Evolutionary conservation across 1,284 basidiomycete species (phyloP).

Genomic region (Cutaneotrichosporon dermatis): DNA sequence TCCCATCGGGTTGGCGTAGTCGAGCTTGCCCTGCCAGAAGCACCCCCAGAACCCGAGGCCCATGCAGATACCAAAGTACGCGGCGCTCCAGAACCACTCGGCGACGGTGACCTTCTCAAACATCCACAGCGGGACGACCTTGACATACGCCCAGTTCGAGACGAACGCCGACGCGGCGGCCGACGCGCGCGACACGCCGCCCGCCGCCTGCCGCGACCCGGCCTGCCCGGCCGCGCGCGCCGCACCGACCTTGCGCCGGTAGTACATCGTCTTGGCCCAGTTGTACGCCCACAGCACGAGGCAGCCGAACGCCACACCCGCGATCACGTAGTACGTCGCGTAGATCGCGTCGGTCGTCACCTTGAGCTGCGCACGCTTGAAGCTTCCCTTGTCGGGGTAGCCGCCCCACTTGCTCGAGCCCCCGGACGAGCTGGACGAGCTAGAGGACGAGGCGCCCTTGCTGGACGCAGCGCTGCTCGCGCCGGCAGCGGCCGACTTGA

Average conservation of each 20-base stretch:
- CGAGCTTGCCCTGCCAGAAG: constrained; percentile 7
- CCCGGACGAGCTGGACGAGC: background rate
- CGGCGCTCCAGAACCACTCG: constrained; percentile 18
- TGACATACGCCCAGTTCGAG: constrained; percentile 16
- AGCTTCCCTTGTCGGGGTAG: background rate
- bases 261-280: constrained; percentile 1
- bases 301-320: constrained; percentile 11
- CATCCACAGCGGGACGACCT: constrained; percentile 18
- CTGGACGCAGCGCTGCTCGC: background rate
- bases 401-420: background rate
- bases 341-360: constrained; percentile 4
- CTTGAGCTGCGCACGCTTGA: constrained; percentile 2
- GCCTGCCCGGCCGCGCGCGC: background rate
- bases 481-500: background rate
- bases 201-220: background rate
- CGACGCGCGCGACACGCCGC: background rate
- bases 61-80: constrained; percentile 18
- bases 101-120: constrained; percentile 7
- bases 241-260: constrained; percentile 2
- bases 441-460: no score
- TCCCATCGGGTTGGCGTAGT: constrained; percentile 10
- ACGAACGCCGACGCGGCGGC: constrained; percentile 1
- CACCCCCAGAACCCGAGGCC: constrained; percentile 16
- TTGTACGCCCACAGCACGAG: constrained; percentile 3
- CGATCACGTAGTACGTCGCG: constrained; percentile 12